Percentiles rank a stretch among this genome's conserved stretches.
Evolutionary conservation across 2,329 filamentous ascomycete species (phyloP).

Genomic region (Alternaria sp.): DNA sequence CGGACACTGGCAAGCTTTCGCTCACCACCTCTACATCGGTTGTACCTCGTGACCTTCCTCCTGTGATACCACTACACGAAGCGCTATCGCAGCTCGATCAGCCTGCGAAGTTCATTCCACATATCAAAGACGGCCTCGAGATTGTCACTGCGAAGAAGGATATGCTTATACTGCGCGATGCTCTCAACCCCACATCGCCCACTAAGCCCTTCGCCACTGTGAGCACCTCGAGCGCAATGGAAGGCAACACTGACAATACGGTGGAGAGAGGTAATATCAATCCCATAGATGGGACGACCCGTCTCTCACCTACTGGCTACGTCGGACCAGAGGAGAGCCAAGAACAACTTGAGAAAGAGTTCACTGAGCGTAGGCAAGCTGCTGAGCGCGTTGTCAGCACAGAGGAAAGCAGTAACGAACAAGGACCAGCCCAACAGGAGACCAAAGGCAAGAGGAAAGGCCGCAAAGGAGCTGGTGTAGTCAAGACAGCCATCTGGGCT

Average conservation of each 20-base stretch:
- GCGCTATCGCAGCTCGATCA: constrained; percentile 39
- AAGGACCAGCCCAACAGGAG: constrained; percentile 7
- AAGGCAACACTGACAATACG: background rate
- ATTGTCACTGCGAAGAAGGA: constrained; percentile 40
- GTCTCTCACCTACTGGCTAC: constrained; percentile 46
- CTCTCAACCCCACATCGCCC: constrained; percentile 14
- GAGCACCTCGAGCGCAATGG: constrained; percentile 1
- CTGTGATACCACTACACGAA: constrained; percentile 36
- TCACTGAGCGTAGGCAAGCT: constrained; percentile 35
- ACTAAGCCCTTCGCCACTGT: constrained; percentile 20
- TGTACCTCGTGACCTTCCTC: constrained; percentile 25
- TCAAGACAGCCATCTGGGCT: constrained; percentile 44
- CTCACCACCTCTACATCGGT: constrained; percentile 35
- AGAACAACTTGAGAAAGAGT: constrained; percentile 34
- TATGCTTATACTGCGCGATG: constrained; percentile 43
- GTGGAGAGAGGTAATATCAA: constrained; percentile 29
- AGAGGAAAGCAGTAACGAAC: background rate
- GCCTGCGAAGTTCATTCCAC: constrained; percentile 43
- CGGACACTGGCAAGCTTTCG: constrained; percentile 35
- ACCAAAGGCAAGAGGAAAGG: constrained; percentile 17
- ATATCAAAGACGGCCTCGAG: constrained; percentile 38
- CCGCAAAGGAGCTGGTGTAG: constrained; percentile 30
- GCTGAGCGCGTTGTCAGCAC: constrained; percentile 20
- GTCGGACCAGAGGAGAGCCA: constrained; percentile 38
- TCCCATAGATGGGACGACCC: constrained; percentile 49